Evolutionary conservation across 2,329 filamentous ascomycete genomes (phyloP).

Genomic region (Hortaea sp.): DNA sequence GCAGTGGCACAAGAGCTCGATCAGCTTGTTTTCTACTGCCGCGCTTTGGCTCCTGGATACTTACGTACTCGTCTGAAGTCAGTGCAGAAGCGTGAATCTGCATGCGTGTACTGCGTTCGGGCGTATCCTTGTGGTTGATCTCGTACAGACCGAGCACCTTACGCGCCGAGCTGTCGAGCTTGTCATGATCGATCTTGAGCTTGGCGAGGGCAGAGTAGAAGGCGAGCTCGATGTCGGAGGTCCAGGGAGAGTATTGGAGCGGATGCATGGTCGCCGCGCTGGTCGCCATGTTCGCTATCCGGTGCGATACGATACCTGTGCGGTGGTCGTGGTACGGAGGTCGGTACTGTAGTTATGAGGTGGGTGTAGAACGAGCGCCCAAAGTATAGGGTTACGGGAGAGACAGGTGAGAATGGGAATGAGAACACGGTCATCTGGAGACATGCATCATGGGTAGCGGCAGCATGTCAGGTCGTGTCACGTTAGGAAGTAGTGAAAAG

Average conservation of each 20-base stretch:
- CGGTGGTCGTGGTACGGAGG: too few relatives aligned
- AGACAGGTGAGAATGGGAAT: too few relatives aligned
- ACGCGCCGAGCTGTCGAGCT: constrained; percentile 85
- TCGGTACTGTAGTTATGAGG: too few relatives aligned
- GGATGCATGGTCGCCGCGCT: constrained; percentile 13
- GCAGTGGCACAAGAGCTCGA: not conserved
- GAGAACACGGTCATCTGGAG: too few relatives aligned
- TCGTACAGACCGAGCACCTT: constrained; percentile 83
- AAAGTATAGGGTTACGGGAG: too few relatives aligned
- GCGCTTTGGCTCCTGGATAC: not conserved
- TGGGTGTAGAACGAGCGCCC: too few relatives aligned
- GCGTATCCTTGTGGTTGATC: constrained; percentile 58
- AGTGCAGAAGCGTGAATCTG: constrained; percentile 82
- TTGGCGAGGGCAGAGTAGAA: constrained; percentile 91
- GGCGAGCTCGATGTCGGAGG: constrained; percentile 86
- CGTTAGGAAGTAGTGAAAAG: too few relatives aligned
- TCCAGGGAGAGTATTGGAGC: constrained; percentile 76
- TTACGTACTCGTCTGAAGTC: constrained; percentile 66
- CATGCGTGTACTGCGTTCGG: constrained; percentile 74
- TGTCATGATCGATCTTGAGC: constrained; percentile 93
- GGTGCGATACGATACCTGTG: too few relatives aligned
- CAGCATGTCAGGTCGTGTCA: too few relatives aligned
- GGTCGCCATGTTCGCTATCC: not conserved
- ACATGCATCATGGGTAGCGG: too few relatives aligned
- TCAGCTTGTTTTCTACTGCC: not conserved